Evolutionary conservation across 345 rosid genomes (phyloP), one percentile per base, ranked within the genome.

Genomic region (Boechera retrofracta): DNA sequence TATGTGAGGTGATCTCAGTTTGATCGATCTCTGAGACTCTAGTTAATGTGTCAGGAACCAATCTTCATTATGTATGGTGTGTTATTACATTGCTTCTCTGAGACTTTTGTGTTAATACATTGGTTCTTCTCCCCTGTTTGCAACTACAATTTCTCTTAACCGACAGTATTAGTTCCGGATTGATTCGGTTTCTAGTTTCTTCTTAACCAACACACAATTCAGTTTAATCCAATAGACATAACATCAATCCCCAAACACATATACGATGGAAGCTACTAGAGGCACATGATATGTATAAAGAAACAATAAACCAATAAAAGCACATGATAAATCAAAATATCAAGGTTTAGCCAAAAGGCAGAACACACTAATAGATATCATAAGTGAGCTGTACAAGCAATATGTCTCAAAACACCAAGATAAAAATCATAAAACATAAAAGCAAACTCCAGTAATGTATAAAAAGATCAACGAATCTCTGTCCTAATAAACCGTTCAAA

Each of bases 201-300:
- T 56, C 11, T 29, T 4, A 68, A 59, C 52, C 47, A 61, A 49
- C 26, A 8, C 12, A 38, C 55, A 21, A 31, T 32, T 35, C 56
- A 45, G 53, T 69, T 32, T 69, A 15, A 76, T 24, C 44, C 54
- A 55, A 63, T 42, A 11, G 52, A 54, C 44, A 54, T 18, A 13
- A 54, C 26, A 38, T 54, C 69, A 39, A 67, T 61, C 52, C n/a
- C 33, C 24, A 69, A 52, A 52, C 69, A 21, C 24, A 21, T 1
- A 21, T 28, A 28, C 3, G 2, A 88, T 87, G 94, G 87, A 72
- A 36, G 82, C 71, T 60, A 77, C 64, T 36, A 77, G 72, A 73
- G 77, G 75, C 55, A 76, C 48, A 65, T 31, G 28, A 47, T n/a
- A 38, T 36, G 35, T 4, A 24, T 24, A 52, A 38, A 61, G 21